Evolutionary conservation across 805 yeast species (phyloP).

Genomic region (Sporopachydermia quercuum): DNA sequence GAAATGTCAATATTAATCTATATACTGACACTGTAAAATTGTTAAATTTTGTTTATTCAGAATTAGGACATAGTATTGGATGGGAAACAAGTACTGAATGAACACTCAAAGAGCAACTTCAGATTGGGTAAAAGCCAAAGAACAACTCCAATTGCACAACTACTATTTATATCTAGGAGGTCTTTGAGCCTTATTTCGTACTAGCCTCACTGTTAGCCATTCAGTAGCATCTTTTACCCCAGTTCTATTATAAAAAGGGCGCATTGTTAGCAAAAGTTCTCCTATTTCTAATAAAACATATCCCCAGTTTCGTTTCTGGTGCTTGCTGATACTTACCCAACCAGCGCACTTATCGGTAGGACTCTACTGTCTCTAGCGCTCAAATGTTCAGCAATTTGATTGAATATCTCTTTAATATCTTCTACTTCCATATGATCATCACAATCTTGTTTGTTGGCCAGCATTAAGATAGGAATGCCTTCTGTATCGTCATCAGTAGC

Average conservation of each 20-base stretch:
- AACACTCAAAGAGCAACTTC: too few species aligned
- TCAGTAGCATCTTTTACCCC: slow-evolving; percentile 81
- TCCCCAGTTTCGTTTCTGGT: neutral
- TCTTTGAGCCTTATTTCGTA: slow-evolving; percentile 45
- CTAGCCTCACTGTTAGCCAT: slow-evolving; percentile 68
- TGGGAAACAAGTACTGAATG: too few species aligned
- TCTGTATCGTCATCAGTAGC: slow-evolving; percentile 48
- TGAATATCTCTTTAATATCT: slow-evolving; percentile 70
- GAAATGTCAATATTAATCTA: too few species aligned
- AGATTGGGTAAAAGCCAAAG: too few species aligned
- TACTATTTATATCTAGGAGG: slow-evolving; percentile 36
- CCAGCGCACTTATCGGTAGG: slow-evolving; percentile 76
- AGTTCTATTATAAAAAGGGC: slow-evolving; percentile 38
- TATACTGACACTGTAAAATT: too few species aligned
- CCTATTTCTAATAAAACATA: neutral
- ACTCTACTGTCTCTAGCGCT: slow-evolving; percentile 87
- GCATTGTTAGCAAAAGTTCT: slow-evolving; percentile 11
- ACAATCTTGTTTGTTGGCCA: slow-evolving; percentile 88
- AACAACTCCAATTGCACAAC: too few species aligned
- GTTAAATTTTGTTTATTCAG: too few species aligned
- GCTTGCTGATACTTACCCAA: slow-evolving; percentile 20
- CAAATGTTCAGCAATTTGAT: slow-evolving; percentile 66
- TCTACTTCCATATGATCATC: slow-evolving; percentile 58
- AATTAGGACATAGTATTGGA: too few species aligned
- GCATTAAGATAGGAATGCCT: slow-evolving; percentile 83